Percentiles rank a stretch among this genome's conserved stretches.
Evolutionary conservation across 192 early-diverging fungal species (phyloP).

Genomic region (Umbelopsis vinacea): DNA sequence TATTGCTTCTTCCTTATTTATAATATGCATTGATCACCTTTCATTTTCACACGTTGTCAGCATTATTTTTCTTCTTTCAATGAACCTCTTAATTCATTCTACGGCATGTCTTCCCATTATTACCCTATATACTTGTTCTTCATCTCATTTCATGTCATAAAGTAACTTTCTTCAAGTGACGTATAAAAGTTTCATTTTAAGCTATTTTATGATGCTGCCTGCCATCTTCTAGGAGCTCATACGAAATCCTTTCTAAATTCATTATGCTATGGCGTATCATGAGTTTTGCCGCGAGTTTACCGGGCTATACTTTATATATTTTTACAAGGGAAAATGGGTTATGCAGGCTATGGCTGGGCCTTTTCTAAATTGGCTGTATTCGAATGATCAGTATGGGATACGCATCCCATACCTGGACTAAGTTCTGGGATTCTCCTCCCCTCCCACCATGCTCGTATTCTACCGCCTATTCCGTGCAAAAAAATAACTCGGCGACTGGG

Average conservation of each 20-base stretch:
- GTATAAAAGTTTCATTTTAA: neutral
- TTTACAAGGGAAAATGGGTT: too few relatives aligned
- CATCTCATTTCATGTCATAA: too few relatives aligned
- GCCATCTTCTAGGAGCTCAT: too few relatives aligned
- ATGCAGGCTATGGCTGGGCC: neutral
- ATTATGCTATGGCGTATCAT: neutral
- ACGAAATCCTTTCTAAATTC: too few relatives aligned
- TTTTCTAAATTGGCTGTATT: neutral
- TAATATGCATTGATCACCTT: neutral
- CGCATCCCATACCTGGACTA: slow-evolving; percentile 11
- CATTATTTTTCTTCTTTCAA: neutral
- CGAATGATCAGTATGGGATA: neutral
- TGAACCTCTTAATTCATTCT: neutral
- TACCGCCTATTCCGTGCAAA: slow-evolving; percentile 35
- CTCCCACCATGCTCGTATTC: slow-evolving; percentile 27
- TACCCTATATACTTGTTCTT: too few relatives aligned
- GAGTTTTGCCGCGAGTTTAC: neutral
- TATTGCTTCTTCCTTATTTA: slow-evolving; percentile 5
- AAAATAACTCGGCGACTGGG: slow-evolving; percentile 49
- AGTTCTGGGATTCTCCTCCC: slow-evolving; percentile 17
- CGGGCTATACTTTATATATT: too few relatives aligned
- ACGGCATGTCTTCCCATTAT: neutral
- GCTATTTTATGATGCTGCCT: too few relatives aligned
- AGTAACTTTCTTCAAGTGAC: neutral
- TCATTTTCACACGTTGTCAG: neutral